Percentiles rank a stretch among this genome's conserved stretches.
phyloP scores from a whole-genome alignment of 441 rosid species.

The Erodium moschatum region DNA sequence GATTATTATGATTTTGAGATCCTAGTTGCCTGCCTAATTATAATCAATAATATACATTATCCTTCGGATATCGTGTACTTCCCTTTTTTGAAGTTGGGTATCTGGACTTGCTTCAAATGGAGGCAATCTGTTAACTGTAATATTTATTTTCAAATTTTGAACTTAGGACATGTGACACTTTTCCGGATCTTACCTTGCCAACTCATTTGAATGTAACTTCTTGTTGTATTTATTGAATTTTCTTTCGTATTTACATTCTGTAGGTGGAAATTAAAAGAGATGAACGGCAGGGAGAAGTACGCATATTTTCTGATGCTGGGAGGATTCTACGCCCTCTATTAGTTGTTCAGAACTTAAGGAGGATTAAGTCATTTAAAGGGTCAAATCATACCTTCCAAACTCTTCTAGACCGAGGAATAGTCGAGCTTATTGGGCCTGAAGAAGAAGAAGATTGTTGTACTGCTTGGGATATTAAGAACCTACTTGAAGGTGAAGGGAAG shows the following conservation, averaged over 20 bases:
- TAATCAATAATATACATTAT: no score
- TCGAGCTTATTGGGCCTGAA: slow-evolving; percentile 71
- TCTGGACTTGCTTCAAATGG: not conserved
- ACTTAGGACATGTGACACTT: not conserved
- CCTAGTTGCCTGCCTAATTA: not conserved
- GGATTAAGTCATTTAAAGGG: slow-evolving; percentile 44
- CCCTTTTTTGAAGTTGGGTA: not conserved
- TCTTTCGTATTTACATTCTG: not conserved
- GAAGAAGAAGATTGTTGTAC: slow-evolving; percentile 80
- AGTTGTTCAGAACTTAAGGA: slow-evolving; percentile 58
- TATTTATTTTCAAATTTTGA: no score
- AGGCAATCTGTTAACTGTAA: not conserved
- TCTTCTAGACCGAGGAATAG: slow-evolving; percentile 60
- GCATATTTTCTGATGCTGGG: slow-evolving; percentile 77
- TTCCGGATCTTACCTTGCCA: no score
- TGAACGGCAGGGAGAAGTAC: slow-evolving; percentile 51
- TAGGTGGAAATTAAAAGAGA: slow-evolving; percentile 86
- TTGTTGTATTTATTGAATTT: not conserved
- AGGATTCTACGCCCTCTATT: slow-evolving; percentile 85
- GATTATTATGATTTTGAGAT: not conserved
- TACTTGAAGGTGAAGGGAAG: slow-evolving; percentile 33
- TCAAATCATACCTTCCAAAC: slow-evolving; percentile 35
- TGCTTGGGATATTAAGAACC: slow-evolving; percentile 60
- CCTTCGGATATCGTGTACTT: not conserved
- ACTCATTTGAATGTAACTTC: no score